Base-by-base conservation (phyloP, 2,329 filamentous ascomycete species). In the Aotearoamyces nothofagi region DNA sequence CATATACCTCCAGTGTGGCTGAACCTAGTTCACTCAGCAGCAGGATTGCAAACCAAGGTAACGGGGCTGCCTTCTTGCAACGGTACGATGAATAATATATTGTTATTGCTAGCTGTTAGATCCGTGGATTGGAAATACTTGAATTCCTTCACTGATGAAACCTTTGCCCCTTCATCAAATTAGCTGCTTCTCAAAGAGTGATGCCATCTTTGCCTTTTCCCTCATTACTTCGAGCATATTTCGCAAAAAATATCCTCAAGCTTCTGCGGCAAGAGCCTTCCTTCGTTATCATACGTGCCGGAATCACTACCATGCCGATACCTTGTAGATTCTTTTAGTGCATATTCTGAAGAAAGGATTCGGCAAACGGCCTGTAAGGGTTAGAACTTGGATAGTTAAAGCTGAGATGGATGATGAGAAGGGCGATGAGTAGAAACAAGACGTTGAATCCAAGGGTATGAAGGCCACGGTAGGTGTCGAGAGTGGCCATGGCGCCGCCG, bases 321-420 rank as follows among this genome's bases (percentile, higher is more conserved):
- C 43, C 28, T 47, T 52, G 30, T 53, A 42, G 10, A 54, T 42
- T 3, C 40, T 47, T 3, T 32, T 38, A 1, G 46, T 28, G 33
- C 49, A 49, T 17, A 57, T 37, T 4, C 54, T 44, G 41, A 56
- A 56, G 27, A 52, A 52, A 2, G 50, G 49, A 30, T 57, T 55
- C 0, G 64, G 63, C 10, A 45, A 15, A 2, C 46, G 53, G 15
- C 47, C 42, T 0, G 52, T 44, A 0, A 45, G 38, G 0, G 61
- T n/a, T n/a, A n/a, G n/a, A n/a, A n/a, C n/a, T 66, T 2, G 61
- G 56, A 40, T 65, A 69, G 3, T 57, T 60, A 39, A 68, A 58
- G 38, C 53, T 55, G 31, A 41, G 34, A 41, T 67, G 55, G 42
- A 68, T 66, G 37, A 68, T 49, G 31, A 60, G 34, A 5, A 58